Evolutionary conservation across 2,329 filamentous ascomycete species (phyloP), one percentile per base, ranked within the genome.

Genomic region (Cladosporium sp.): DNA sequence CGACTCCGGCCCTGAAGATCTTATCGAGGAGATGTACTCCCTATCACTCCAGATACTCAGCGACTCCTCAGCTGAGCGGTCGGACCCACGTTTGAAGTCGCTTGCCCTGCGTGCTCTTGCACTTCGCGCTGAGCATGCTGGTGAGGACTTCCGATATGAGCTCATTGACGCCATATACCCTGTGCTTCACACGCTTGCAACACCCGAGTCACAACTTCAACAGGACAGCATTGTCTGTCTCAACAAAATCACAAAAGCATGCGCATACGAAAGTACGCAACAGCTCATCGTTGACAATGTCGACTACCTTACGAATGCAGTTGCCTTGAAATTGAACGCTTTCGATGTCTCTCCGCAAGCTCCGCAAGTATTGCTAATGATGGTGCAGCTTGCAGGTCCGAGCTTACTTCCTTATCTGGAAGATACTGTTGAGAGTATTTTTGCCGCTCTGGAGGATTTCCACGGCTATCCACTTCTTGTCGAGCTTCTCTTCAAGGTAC

Each of bases 241-340:
- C 16, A 95, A 97, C 73, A 86, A 88, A 21, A 82, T 97, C n/a
- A 89, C 94, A 0, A 74, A 78, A 2, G 85, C 89, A 0, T 97
- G 92, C 72, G 87, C 86, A 1, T 99, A 98, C 72, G 67, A 75
- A 0, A 88, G 84, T 71, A 90, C 94, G 5, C 89, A 90, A 28
- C 88, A 91, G 18, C 81, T 99, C 69, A 89, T 99, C 46, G 86
- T 98, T 30, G 88, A 91, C 61, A 99, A 99, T 67, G 93, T 92
- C 18, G 95, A 99, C 77, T 99, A 99, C 76, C 91, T 99, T 79
- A 89, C 98, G 67, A 98, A 98, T 74, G 92, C 95, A 0, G 88
- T 99, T 18, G 92, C 91, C 0, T 79, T 98, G 67, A 91, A 93
- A 67, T 85, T 99, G 8, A 97, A 97, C 72, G 92, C 91, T 0